phyloP scores from a whole-genome alignment of 2,329 filamentous ascomycete genomes.

The Orbilia brochopaga region DNA sequence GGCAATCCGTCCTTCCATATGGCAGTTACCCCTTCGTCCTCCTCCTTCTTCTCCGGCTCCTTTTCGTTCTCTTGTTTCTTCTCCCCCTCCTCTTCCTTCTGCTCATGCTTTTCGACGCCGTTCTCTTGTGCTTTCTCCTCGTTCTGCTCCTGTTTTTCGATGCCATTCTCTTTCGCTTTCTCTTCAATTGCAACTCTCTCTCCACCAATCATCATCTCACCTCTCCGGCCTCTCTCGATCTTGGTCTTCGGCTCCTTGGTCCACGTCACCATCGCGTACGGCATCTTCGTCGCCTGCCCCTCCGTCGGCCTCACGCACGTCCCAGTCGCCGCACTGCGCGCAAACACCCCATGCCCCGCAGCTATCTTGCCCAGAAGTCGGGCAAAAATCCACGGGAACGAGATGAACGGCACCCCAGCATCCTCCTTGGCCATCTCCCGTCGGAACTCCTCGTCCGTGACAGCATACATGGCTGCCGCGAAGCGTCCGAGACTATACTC shows the following conservation, averaged over 20 bases:
- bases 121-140: not conserved
- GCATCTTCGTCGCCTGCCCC: conserved; percentile 14
- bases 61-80: not conserved
- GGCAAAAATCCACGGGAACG: conserved; percentile 90
- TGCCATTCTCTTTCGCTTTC: not conserved
- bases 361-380: conserved; percentile 74
- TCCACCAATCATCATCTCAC: not conserved
- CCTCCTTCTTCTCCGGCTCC: not conserved
- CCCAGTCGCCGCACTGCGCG: conserved; percentile 13
- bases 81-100: not conserved
- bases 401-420: conserved; percentile 76
- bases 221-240: not conserved
- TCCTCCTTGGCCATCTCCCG: conserved; percentile 65
- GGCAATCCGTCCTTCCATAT: conserved; percentile 14
- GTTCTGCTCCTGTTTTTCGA: not conserved
- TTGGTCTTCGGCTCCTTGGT: conserved; percentile 1
- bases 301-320: conserved; percentile 15
- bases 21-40: not conserved
- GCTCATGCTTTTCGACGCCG: not conserved
- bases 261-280: conserved; percentile 11
- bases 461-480: conserved; percentile 83
- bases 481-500: conserved; percentile 71
- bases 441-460: conserved; percentile 75
- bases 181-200: not conserved
- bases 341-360: conserved; percentile 56